Evolutionary conservation across 2,329 filamentous ascomycete genomes (phyloP).

Genomic region (Fusarium guadeloupense): DNA sequence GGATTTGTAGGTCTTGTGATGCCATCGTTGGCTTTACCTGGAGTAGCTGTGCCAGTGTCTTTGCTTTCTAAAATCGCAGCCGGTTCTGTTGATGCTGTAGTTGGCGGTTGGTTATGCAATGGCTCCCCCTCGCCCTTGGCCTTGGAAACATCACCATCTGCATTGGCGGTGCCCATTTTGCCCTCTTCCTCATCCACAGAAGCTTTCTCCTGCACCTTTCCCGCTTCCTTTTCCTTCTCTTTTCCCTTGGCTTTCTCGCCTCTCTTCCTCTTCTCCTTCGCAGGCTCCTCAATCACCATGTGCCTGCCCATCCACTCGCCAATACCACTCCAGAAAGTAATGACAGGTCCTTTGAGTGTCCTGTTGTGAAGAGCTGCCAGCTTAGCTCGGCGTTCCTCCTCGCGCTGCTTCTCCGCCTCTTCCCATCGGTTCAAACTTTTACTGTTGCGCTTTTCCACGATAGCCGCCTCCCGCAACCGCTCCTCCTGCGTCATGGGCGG

Average conservation of each 20-base stretch:
- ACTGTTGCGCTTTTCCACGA: slow-evolving; percentile 85
- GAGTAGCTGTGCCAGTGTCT: not conserved
- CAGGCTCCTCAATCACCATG: slow-evolving; percentile 70
- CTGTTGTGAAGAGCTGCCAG: slow-evolving; percentile 89
- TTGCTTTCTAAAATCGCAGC: not conserved
- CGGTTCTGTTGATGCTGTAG: not conserved
- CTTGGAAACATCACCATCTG: not conserved
- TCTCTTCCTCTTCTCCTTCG: slow-evolving; percentile 64
- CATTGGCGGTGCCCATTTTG: not conserved
- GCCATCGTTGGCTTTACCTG: slow-evolving; percentile 11
- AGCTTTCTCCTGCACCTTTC: slow-evolving; percentile 37
- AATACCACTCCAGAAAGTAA: slow-evolving; percentile 93
- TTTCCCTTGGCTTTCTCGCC: slow-evolving; percentile 47
- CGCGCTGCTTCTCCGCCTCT: slow-evolving; percentile 86
- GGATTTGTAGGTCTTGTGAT: slow-evolving; percentile 3
- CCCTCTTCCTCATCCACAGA: slow-evolving; percentile 11
- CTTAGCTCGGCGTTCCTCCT: slow-evolving; percentile 83
- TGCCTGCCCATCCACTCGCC: slow-evolving; percentile 80
- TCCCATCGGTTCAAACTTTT: slow-evolving; percentile 96
- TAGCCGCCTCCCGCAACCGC: slow-evolving; percentile 80
- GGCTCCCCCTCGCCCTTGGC: slow-evolving; percentile 16
- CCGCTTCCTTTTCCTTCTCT: slow-evolving; percentile 36
- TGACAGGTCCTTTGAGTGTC: slow-evolving; percentile 85
- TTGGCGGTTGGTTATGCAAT: slow-evolving; percentile 9
- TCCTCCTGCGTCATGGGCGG: slow-evolving; percentile 88